Base-by-base conservation (phyloP, 2,329 filamentous ascomycete species). In the Colletotrichum australisinense region DNA sequence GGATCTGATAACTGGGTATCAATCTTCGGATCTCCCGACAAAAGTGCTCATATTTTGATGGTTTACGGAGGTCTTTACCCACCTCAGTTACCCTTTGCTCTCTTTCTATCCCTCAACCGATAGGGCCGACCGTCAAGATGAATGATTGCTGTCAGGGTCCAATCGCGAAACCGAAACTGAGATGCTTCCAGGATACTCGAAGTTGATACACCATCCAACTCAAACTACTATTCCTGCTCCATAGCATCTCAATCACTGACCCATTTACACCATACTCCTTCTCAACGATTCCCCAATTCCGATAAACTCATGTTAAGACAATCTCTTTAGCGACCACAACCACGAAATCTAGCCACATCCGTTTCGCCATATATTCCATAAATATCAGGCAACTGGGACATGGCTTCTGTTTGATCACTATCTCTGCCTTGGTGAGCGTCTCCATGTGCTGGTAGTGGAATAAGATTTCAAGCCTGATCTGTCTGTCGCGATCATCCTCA, bases 141-240 rank as follows among this genome's bases (percentile, higher is more conserved):
- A 8, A n/a, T n/a, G 3, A 9, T 5, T 8, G 8, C 42, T 14
- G 4, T 8, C 3, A n/a, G 0, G 0, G 19, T 3, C 1, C 19
- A 11, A 49, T 2, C 1, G 42, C 42, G 42, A 49, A 49, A 22
- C 8, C 42, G 8, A 22, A 4, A 49, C 42, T 35, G 11, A 35
- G 32, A 35, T 35, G 9, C 32, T 35, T 35, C 4, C 11, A 35
- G 4, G 11, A 35, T 35, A 11, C 32, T 35, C 32, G 11, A 12
- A 35, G 32, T 35, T 3, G 32, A 35, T 35, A 35, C 32, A 5
- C 32, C 4, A 35, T 12, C 32, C 4, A 12, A 11, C 32, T 35
- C 32, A 12, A 35, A 12, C 1, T 35, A 12, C 3, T 11, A 35
- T 35, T 35, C 32, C 32, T 35, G 32, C 32, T 12, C 32, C 0